Conservation (phyloP, 2,329 filamentous ascomycete species). For the Aaosphaeria arxii region DNA sequence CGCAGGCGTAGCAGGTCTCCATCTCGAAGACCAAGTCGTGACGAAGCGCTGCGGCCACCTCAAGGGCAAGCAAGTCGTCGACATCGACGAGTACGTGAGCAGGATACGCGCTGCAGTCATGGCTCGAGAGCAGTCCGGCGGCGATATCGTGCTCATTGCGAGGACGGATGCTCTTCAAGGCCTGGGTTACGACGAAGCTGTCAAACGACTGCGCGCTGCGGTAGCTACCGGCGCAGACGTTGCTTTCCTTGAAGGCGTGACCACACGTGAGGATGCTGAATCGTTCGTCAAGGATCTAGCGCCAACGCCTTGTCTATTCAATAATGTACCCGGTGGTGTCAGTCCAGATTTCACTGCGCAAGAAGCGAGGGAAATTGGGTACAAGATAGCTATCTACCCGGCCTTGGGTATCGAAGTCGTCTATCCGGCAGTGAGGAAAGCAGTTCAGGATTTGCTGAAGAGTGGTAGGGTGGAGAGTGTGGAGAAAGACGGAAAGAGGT, state of each 20-base stretch:
- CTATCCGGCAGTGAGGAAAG: slow-evolving; percentile 29
- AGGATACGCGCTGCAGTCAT: slow-evolving; percentile 56
- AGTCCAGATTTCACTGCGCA: slow-evolving; percentile 53
- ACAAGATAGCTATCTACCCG: slow-evolving; percentile 59
- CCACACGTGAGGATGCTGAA: slow-evolving; percentile 49
- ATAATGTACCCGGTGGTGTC: slow-evolving; percentile 57
- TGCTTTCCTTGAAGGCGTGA: slow-evolving; percentile 59
- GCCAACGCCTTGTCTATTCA: slow-evolving; percentile 53
- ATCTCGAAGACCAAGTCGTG: slow-evolving; percentile 63
- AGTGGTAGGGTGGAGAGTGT: slow-evolving; percentile 26
- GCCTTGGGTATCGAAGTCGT: slow-evolving; percentile 27
- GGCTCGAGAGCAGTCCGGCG: slow-evolving; percentile 47
- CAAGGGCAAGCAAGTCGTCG: slow-evolving; percentile 59
- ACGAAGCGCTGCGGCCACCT: slow-evolving; percentile 67
- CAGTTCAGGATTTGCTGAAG: slow-evolving; percentile 24
- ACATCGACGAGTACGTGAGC: slow-evolving; percentile 48
- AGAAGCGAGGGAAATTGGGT: slow-evolving; percentile 56
- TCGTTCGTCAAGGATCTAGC: slow-evolving; percentile 47
- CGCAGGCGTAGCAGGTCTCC: slow-evolving; percentile 57
- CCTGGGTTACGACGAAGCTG: slow-evolving; percentile 56
- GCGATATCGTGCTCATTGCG: slow-evolving; percentile 64
- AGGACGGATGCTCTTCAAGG: slow-evolving; percentile 60
- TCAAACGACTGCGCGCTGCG: slow-evolving; percentile 51
- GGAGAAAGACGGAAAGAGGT: slow-evolving; percentile 41
- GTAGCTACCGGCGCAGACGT: slow-evolving; percentile 57